Evolutionary conservation across 495 filamentous ascomycete genomes (phyloP).

Genomic region (Penicillium cinerascens): DNA sequence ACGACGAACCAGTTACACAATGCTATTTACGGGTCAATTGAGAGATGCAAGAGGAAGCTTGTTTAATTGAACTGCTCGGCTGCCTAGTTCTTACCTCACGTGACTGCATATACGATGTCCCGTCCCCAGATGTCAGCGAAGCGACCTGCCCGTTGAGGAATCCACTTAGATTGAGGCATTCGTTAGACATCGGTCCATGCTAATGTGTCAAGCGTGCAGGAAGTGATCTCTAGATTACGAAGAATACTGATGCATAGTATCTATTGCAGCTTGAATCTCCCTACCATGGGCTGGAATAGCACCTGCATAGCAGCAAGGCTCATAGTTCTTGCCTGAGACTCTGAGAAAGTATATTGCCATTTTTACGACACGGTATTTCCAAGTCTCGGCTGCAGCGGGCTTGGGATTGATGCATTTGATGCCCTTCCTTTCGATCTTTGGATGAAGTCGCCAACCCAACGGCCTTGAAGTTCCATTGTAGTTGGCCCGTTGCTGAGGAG

Average conservation of each 20-base stretch:
- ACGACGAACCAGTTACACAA: neutral
- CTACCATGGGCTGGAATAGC: neutral
- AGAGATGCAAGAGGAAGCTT: neutral
- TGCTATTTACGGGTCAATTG: neutral
- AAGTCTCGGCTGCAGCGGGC: too few relatives aligned
- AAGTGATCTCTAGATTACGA: too few relatives aligned
- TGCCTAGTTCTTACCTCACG: neutral
- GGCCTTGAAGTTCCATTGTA: constrained; percentile 46
- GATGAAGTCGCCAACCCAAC: constrained; percentile 49
- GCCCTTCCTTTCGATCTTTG: constrained; percentile 36
- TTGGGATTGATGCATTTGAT: constrained; percentile 35
- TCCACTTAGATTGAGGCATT: neutral
- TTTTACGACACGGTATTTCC: too few relatives aligned
- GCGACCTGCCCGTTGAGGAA: neutral
- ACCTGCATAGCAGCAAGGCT: neutral
- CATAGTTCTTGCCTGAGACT: neutral
- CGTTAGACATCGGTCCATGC: neutral
- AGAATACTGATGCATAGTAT: neutral
- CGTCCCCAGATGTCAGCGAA: neutral
- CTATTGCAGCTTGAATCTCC: neutral
- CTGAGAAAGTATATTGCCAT: too few relatives aligned
- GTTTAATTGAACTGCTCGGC: neutral
- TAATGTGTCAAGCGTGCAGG: too few relatives aligned
- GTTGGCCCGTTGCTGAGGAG: constrained; percentile 50
- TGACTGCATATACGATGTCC: neutral